Percentiles rank a stretch among this genome's conserved stretches.
These are phyloP conservation scores for Avena sativa DNA, from an alignment of 176 grass and related monocot genomes.

Conservation along the genomic window DNA sequence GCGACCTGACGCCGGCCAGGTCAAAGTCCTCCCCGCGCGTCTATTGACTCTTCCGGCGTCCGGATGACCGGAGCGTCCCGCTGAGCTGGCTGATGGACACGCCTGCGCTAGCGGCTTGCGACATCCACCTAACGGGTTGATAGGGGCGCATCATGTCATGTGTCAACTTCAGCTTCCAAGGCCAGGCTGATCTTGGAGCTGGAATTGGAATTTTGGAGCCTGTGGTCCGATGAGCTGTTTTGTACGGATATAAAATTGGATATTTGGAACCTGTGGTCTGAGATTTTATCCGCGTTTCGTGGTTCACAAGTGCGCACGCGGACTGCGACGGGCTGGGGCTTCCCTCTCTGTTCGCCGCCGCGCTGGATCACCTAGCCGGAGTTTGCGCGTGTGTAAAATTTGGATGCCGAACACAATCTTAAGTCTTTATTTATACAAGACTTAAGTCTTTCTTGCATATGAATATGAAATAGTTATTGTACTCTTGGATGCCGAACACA, in stretches of 20 bases:
- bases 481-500: too few relatives aligned
- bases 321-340: not conserved
- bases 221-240: not conserved
- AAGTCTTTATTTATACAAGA: too few relatives aligned
- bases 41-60: not conserved
- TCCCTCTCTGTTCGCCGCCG: too few relatives aligned
- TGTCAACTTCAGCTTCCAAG: not conserved
- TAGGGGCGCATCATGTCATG: not conserved
- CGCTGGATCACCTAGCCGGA: too few relatives aligned
- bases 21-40: constrained; percentile 19
- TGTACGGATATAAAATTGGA: not conserved
- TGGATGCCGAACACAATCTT: too few relatives aligned
- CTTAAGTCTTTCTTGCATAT: too few relatives aligned
- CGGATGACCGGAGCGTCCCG: not conserved
- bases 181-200: not conserved
- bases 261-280: not conserved
- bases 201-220: not conserved
- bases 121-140: not conserved
- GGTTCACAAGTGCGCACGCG: not conserved
- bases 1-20: not conserved
- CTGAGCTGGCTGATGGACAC: constrained; percentile 9
- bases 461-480: too few relatives aligned
- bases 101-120: too few relatives aligned
- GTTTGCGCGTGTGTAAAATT: too few relatives aligned
- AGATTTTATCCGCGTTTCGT: not conserved